Evolutionary conservation across 352 stramenopile species (phyloP).

Genomic region (Phytophthora lateralis): DNA sequence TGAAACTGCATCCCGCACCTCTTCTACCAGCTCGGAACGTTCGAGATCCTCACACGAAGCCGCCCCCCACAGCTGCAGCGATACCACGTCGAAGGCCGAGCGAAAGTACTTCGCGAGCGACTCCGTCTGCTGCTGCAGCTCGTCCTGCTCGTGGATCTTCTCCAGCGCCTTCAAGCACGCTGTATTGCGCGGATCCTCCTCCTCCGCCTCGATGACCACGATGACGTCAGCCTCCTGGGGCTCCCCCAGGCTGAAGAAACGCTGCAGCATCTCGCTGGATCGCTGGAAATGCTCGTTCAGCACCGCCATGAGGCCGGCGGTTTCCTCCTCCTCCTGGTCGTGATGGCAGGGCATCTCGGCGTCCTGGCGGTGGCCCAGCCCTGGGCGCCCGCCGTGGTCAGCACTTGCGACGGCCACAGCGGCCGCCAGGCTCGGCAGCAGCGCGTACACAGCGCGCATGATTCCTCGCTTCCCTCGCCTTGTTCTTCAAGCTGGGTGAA

Average conservation of each 20-base stretch:
- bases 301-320: constrained; percentile 29
- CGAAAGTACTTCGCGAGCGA: constrained; percentile 47
- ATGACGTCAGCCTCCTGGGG: constrained; percentile 29
- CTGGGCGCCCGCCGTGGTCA: constrained; percentile 12
- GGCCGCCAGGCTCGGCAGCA: constrained; percentile 34
- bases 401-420: constrained; percentile 25
- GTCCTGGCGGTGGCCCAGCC: constrained; percentile 4
- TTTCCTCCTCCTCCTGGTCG: constrained; percentile 10
- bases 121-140: constrained; percentile 40
- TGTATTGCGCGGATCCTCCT: constrained; percentile 17
- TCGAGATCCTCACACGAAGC: constrained; percentile 59
- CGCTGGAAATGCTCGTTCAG: constrained; percentile 46
- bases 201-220: constrained; percentile 37
- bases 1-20: constrained; percentile 24
- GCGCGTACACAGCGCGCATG: constrained; percentile 23
- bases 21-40: constrained; percentile 28
- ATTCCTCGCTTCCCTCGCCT: constrained; percentile 10
- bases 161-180: constrained; percentile 19
- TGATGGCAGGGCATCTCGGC: constrained; percentile 17
- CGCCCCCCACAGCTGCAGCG: constrained; percentile 47
- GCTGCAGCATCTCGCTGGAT: constrained; percentile 47
- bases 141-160: constrained; percentile 50
- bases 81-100: constrained; percentile 46
- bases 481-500: constrained; percentile 43
- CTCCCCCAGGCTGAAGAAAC: constrained; percentile 34